These are phyloP conservation scores for Syzygium jambos DNA, from an alignment of 345 rosid genomes.

Conservation along the genomic window DNA sequence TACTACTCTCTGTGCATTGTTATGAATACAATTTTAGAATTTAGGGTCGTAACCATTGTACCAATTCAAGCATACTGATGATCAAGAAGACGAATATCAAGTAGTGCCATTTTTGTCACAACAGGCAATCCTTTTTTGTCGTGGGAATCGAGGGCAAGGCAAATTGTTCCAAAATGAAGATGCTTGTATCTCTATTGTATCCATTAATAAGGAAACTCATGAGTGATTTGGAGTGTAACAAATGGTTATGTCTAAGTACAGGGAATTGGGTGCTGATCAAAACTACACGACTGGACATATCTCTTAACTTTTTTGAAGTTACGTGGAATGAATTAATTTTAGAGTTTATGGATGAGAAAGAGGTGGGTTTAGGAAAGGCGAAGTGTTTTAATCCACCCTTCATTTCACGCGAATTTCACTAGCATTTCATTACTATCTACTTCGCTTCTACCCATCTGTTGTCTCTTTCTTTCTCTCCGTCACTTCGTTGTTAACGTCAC, in stretches of 20 bases:
- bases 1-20: too few species aligned
- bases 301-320: background rate
- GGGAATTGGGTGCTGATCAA: background rate
- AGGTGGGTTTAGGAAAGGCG: background rate
- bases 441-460: background rate
- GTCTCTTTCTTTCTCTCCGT: background rate
- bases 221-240: background rate
- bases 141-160: too few species aligned
- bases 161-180: background rate
- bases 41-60: too few species aligned
- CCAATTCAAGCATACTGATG: too few species aligned
- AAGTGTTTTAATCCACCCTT: background rate
- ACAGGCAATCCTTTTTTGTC: too few species aligned
- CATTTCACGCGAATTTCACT: background rate
- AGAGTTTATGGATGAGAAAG: background rate
- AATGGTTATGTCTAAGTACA: background rate
- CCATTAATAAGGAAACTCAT: background rate
- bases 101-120: too few species aligned
- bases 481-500: background rate
- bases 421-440: background rate
- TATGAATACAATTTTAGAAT: too few species aligned
- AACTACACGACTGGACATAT: background rate
- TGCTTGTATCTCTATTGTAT: background rate
- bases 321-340: background rate
- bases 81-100: too few species aligned